Evolutionary conservation across 2,329 filamentous ascomycete genomes (phyloP), one percentile per base, ranked within the genome.

Genomic region (Exutisphaerella laricina): DNA sequence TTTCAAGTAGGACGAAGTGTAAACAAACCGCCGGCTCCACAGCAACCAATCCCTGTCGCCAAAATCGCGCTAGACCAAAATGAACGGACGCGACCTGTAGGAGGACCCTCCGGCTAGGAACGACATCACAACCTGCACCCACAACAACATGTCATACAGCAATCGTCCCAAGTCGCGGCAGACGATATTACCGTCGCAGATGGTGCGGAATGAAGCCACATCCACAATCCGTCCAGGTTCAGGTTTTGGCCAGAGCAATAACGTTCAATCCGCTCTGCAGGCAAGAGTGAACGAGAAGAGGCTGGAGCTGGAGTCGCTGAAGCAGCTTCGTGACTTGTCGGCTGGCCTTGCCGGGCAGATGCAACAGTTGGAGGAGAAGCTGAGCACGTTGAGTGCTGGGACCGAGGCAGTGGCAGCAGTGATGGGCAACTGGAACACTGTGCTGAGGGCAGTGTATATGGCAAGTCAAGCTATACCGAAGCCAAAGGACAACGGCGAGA

Each of bases 401-500:
- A 92, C 87, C 21, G 85, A 92, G 76, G 85, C 84, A 47, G 87
- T 94, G 58, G 86, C 87, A 28, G 77, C 82, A n/a, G 86, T 94
- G 16, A 72, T 94, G 61, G 78, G 82, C 40, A 94, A 92, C 63
- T 94, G 87, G 87, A 84, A 89, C 64, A 89, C 87, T 56, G 86
- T 94, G 51, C 73, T 94, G 47, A 75, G 84, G 52, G 85, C 85
- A 30, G 89, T 94, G 59, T 84, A 84, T 59, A 89, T 92, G 84
- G 87, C 87, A 49, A 89, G 84, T 47, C 73, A 59, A 79, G 84
- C 77, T 42, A 70, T 89, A 17, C 77, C 84, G n/a, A 79, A 76
- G 55, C 75, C 79, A 4, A 73, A 74, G 50, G 63, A 64, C 12
- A 59, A 55, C 4, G 21, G 26, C 8, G 10, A 37, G n/a, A n/a